A percentile compares a stretch with the other conserved stretches of the same genome.
phyloP scores from a whole-genome alignment of 345 rosid species.

The Pistacia integerrima region DNA sequence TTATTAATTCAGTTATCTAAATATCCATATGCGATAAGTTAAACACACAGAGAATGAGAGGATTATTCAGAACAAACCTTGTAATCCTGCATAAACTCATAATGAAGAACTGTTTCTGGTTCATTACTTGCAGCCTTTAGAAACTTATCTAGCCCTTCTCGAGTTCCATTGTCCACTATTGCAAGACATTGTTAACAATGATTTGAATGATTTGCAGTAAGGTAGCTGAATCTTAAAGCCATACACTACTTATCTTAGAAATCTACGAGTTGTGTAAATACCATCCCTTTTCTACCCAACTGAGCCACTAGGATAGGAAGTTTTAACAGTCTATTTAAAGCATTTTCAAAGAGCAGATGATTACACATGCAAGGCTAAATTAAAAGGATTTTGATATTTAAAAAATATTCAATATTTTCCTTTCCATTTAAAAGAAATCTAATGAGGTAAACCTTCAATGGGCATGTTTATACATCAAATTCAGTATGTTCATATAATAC shows the following conservation, averaged over 20 bases:
- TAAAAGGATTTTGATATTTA: neutral
- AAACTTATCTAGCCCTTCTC: slow-evolving; percentile 95
- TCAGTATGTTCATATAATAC: neutral
- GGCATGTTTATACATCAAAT: neutral
- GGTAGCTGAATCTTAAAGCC: neutral
- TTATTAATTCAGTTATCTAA: neutral
- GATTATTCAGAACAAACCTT: slow-evolving; percentile 53
- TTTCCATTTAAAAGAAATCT: slow-evolving; percentile 1
- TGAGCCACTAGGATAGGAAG: neutral
- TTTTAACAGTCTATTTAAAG: neutral
- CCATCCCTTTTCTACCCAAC: neutral
- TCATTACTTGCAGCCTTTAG: slow-evolving; percentile 86
- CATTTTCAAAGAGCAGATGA: slow-evolving; percentile 2
- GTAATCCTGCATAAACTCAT: slow-evolving; percentile 99
- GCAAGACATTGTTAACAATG: slow-evolving; percentile 24
- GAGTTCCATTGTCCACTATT: slow-evolving; percentile 94
- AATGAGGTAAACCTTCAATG: neutral
- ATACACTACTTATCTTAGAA: neutral
- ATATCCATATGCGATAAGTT: neutral
- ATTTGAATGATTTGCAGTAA: neutral
- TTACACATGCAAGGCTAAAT: neutral
- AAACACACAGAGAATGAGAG: slow-evolving; percentile 12
- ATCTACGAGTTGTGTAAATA: neutral
- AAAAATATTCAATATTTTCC: neutral
- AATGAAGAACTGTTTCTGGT: slow-evolving; percentile 93